These are phyloP conservation scores for Colletotrichum lini DNA, from an alignment of 2,329 filamentous ascomycete genomes.

Conservation along the genomic window DNA sequence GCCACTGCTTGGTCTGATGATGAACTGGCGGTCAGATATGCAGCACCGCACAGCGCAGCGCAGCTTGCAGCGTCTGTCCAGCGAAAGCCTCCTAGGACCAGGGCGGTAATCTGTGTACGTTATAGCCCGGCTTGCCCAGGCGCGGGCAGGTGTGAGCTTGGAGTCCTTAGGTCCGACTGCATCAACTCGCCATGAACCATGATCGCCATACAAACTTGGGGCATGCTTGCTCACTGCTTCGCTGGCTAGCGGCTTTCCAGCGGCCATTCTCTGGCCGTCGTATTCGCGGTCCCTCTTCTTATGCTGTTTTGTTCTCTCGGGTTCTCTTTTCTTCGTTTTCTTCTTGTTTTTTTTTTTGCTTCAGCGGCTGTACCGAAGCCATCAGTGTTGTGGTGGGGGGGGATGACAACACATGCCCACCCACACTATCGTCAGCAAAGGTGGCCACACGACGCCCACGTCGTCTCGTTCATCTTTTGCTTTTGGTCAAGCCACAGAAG, in stretches of 20 bases:
- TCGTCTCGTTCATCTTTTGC: constrained; percentile 1
- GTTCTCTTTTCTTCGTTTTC: not conserved
- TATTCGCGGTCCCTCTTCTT: constrained; percentile 1
- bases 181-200: constrained; percentile 57
- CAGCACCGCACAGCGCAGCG: constrained; percentile 43
- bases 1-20: constrained; percentile 46
- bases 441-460: constrained; percentile 23
- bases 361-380: constrained; percentile 25
- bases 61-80: constrained; percentile 45
- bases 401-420: constrained; percentile 3
- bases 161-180: constrained; percentile 46
- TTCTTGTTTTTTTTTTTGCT: too few relatives aligned
- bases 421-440: constrained; percentile 4
- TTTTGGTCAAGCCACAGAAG: constrained; percentile 33
- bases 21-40: constrained; percentile 66
- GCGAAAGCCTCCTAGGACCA: constrained; percentile 44
- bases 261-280: constrained; percentile 26
- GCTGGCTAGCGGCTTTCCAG: constrained; percentile 38
- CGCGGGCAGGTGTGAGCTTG: constrained; percentile 35
- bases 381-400: constrained; percentile 15
- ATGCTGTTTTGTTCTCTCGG: constrained; percentile 11
- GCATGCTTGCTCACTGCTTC: constrained; percentile 40
- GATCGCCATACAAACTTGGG: constrained; percentile 50
- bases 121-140: constrained; percentile 33
- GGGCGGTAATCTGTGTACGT: constrained; percentile 44